Percentiles rank a stretch among this genome's conserved stretches.
phyloP scores from a whole-genome alignment of 768 basidiomycete species.

The Clitopilus passeckerianus region DNA sequence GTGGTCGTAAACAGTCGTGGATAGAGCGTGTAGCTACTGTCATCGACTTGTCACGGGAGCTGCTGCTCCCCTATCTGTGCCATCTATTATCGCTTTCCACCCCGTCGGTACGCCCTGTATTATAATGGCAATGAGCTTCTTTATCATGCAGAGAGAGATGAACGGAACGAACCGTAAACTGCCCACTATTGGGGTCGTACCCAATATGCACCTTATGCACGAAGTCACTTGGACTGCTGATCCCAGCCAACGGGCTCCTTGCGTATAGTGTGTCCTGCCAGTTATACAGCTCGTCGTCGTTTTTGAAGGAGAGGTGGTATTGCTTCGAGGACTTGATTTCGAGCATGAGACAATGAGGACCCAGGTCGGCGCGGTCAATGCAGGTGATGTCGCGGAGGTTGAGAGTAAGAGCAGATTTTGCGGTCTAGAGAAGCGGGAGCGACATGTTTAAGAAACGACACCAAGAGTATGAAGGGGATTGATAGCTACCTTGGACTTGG shows the following conservation, averaged over 20 bases:
- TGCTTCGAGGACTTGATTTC: conserved; percentile 16
- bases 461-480: not conserved
- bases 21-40: not conserved
- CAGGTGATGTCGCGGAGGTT: conserved; percentile 19
- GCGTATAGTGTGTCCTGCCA: conserved; percentile 28
- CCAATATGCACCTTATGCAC: conserved; percentile 28
- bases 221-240: conserved; percentile 26
- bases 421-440: not conserved
- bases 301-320: conserved; percentile 21
- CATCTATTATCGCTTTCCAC: conserved; percentile 12
- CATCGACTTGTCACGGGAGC: not conserved
- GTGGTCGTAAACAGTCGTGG: not conserved
- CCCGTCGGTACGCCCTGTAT: conserved; percentile 17
- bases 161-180: conserved; percentile 14
- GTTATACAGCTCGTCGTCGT: conserved; percentile 20
- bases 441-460: not conserved
- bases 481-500: conserved; percentile 68
- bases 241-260: conserved; percentile 17
- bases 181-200: conserved; percentile 22
- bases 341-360: conserved; percentile 9
- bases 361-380: conserved; percentile 11
- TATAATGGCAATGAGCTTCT: not conserved
- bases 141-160: not conserved
- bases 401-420: conserved; percentile 9
- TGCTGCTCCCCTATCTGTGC: not conserved